Evolutionary conservation across 441 rosid genomes (phyloP), one percentile per base, ranked within the genome.

Genomic region (Erodium moschatum): DNA sequence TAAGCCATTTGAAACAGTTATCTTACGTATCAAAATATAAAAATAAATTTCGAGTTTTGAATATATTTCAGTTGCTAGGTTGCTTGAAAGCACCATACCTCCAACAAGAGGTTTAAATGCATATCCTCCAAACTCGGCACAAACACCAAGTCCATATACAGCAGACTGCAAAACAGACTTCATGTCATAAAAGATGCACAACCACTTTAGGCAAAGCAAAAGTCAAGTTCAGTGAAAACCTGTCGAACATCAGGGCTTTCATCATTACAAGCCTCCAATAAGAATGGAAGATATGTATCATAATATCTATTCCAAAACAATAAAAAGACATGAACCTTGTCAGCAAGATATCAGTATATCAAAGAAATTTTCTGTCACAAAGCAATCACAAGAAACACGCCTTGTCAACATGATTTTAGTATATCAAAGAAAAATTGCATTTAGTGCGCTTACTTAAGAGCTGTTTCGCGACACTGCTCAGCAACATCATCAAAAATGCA

Each of bases 61-160:
- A 13, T 50, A n/a, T 50, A 50, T 7, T 11, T 11, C 10, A 46
- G 52, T 50, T 50, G 2, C n/a, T 21, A 9, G 6, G 40, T 24
- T 13, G 54, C 21, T 68, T 61, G 60, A 40, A 16, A 61, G 69
- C 69, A 65, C 54, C 27, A 56, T 81, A 91, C 99, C 99, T 82
- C 97, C 97, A 73, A 92, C 95, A 79, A 95, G 94, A 61, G 94
- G 92, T 79, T 87, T 91, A 81, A 95, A 87, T 15, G 84, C 86
- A 19, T 90, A 74, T 60, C 96, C 90, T n/a, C 99, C 99, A 78
- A 90, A 89, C 83, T 95, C 97, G 21, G 97, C 96, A 87, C 99
- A 95, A 65, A 95, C 97, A 80, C 99, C 99, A 68, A 95, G 94
- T 69, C 99, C 99, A 77, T 95, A 95, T 24, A 91, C 99, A 5